phyloP scores from a whole-genome alignment of 1,284 basidiomycete genomes.

The Melanopsichium pennsylvanicum region DNA sequence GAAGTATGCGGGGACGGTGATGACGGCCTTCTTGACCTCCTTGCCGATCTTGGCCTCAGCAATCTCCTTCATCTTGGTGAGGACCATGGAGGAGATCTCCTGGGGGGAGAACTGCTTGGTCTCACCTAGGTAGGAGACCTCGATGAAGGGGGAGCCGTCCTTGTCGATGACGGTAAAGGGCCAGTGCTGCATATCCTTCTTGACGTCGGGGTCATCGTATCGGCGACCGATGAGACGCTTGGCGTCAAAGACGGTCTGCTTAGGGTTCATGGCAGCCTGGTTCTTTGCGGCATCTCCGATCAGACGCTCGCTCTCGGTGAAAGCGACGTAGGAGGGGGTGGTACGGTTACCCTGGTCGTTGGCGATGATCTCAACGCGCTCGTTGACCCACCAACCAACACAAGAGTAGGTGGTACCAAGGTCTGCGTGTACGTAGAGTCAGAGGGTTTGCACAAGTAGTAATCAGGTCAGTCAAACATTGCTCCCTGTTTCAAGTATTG shows the following conservation, averaged over 20 bases:
- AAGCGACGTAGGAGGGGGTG: conserved; percentile 98
- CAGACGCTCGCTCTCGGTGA: conserved; percentile 95
- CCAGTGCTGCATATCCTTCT: conserved; percentile 78
- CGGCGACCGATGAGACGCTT: conserved; percentile 93
- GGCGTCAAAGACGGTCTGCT: conserved; percentile 72
- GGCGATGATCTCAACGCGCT: conserved; percentile 66
- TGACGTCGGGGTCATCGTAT: conserved; percentile 77
- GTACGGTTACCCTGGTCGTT: conserved; percentile 87
- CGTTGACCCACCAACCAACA: conserved; percentile 67
- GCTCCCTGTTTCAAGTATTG: too few species aligned
- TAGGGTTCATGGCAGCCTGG: conserved; percentile 90
- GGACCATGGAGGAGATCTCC: conserved; percentile 95
- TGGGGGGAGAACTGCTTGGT: conserved; percentile 73
- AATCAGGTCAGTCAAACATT: too few species aligned
- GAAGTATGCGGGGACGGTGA: conserved; percentile 77
- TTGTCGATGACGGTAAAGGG: conserved; percentile 73
- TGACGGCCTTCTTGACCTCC: conserved; percentile 74
- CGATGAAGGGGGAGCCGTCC: conserved; percentile 71
- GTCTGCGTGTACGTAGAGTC: conserved; percentile 24
- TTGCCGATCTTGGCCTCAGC: conserved; percentile 74
- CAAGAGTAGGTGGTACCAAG: conserved; percentile 85
- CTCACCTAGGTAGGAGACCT: conserved; percentile 72
- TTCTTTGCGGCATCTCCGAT: conserved; percentile 81
- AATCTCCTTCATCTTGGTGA: conserved; percentile 95
- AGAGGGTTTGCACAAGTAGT: too few species aligned